phyloP scores from a whole-genome alignment of 1,284 basidiomycete species.

The Sporisorium reilianum region DNA sequence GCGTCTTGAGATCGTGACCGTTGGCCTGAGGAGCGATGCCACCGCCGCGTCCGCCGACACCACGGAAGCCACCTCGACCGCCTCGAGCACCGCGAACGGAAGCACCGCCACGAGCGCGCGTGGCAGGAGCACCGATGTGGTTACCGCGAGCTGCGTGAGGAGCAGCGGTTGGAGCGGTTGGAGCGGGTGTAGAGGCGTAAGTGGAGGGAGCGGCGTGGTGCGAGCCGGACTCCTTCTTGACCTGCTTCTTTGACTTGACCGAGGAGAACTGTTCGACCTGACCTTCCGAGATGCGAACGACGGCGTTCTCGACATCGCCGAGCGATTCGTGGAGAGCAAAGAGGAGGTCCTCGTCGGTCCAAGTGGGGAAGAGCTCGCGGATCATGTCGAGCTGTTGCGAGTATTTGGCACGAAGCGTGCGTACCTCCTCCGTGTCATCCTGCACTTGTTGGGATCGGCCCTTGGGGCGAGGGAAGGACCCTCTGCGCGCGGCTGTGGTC shows the following conservation, averaged over 20 bases:
- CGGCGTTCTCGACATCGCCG: slow-evolving; percentile 82
- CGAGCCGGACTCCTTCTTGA: slow-evolving; percentile 58
- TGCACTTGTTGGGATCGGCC: slow-evolving; percentile 49
- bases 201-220: slow-evolving; percentile 29
- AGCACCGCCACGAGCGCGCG: slow-evolving; percentile 53
- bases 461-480: slow-evolving; percentile 53
- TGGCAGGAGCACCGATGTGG: slow-evolving; percentile 42
- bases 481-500: slow-evolving; percentile 52
- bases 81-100: slow-evolving; percentile 59
- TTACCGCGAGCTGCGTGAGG: slow-evolving; percentile 44
- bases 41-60: slow-evolving; percentile 55
- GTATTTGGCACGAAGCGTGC: slow-evolving; percentile 64
- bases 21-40: slow-evolving; percentile 57
- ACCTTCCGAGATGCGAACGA: slow-evolving; percentile 82
- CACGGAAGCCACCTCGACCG: slow-evolving; percentile 59
- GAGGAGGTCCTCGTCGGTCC: slow-evolving; percentile 83
- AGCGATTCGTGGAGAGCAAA: slow-evolving; percentile 79
- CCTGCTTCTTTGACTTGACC: slow-evolving; percentile 82
- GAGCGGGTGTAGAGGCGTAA: slow-evolving; percentile 14
- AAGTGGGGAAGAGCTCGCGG: slow-evolving; percentile 81
- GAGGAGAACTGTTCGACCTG: slow-evolving; percentile 85
- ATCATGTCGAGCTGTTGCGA: slow-evolving; percentile 74
- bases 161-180: slow-evolving; percentile 27
- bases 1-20: slow-evolving; percentile 50
- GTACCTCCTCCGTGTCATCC: slow-evolving; percentile 67